Evolutionary conservation across 495 filamentous ascomycete genomes (phyloP).

Genomic region (Talaromyces thailandensis): DNA sequence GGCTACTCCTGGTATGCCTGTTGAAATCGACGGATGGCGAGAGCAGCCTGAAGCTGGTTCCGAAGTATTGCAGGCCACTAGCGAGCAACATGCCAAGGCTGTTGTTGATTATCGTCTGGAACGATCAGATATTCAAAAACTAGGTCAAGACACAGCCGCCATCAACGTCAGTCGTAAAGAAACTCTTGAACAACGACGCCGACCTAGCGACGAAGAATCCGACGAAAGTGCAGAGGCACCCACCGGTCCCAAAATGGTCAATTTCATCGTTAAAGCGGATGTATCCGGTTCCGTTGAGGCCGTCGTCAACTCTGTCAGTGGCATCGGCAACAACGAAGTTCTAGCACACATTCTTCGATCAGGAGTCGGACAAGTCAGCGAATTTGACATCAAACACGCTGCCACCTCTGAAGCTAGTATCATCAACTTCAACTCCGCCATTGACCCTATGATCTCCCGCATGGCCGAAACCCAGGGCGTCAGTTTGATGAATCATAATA

Average conservation of each 20-base stretch:
- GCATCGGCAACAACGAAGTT: conserved; percentile 77
- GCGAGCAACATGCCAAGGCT: conserved; percentile 69
- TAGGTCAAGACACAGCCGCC: conserved; percentile 61
- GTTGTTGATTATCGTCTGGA: conserved; percentile 73
- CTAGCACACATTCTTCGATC: conserved; percentile 66
- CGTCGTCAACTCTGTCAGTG: conserved; percentile 60
- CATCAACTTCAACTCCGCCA: conserved; percentile 76
- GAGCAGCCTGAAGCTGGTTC: conserved; percentile 87
- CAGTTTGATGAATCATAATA: conserved; percentile 70
- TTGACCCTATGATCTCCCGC: conserved; percentile 57
- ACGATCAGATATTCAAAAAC: conserved; percentile 46
- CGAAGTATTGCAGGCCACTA: conserved; percentile 70
- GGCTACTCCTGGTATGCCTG: conserved; percentile 80
- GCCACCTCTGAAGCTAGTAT: conserved; percentile 60
- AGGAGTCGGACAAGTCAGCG: conserved; percentile 66
- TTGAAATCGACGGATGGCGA: conserved; percentile 90
- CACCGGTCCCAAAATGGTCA: conserved; percentile 53
- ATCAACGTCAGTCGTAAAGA: conserved; percentile 63
- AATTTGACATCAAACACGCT: conserved; percentile 85
- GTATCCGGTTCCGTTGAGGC: conserved; percentile 91
- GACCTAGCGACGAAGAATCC: conserved; percentile 35
- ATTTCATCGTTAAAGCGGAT: conserved; percentile 86
- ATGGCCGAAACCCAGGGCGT: conserved; percentile 64
- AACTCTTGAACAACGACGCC: conserved; percentile 47
- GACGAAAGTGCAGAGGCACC: conserved; percentile 18